A percentile compares a stretch with the other conserved stretches of the same genome.
Conservation (phyloP, 371 early-diverging fungal genomes). For the Conidiobolus incongruus region DNA sequence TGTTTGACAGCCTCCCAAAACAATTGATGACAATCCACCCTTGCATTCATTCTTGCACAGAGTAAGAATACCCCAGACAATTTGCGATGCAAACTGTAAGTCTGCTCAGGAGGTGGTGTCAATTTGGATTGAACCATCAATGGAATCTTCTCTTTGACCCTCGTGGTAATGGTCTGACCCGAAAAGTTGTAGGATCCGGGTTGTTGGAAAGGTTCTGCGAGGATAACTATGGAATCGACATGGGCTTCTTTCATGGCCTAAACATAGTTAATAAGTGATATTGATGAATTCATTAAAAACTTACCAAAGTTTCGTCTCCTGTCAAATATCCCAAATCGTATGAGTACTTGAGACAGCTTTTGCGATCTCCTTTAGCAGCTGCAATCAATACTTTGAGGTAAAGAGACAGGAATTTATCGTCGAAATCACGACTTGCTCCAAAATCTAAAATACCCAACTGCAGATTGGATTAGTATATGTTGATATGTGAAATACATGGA, state of each 20-base stretch:
- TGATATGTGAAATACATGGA: background rate
- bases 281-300: conserved; percentile 15
- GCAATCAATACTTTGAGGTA: conserved; percentile 58
- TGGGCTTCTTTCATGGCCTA: conserved; percentile 72
- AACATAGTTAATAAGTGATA: too few relatives aligned
- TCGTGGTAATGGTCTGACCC: conserved; percentile 49
- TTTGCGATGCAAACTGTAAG: conserved; percentile 87
- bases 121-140: conserved; percentile 81
- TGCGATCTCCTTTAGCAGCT: conserved; percentile 49
- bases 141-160: conserved; percentile 74
- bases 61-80: conserved; percentile 82
- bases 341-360: conserved; percentile 50
- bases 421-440: conserved; percentile 78
- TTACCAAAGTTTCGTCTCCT: conserved; percentile 79
- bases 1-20: conserved; percentile 23
- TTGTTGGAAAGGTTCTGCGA: conserved; percentile 69
- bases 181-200: conserved; percentile 51
- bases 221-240: conserved; percentile 59
- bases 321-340: conserved; percentile 75
- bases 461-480: background rate
- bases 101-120: conserved; percentile 93
- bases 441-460: conserved; percentile 75
- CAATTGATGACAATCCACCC: conserved; percentile 39
- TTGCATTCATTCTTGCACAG: conserved; percentile 61
- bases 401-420: conserved; percentile 35